Conservation (phyloP, 2,329 filamentous ascomycete genomes). For the Trichoderma asperellum region DNA sequence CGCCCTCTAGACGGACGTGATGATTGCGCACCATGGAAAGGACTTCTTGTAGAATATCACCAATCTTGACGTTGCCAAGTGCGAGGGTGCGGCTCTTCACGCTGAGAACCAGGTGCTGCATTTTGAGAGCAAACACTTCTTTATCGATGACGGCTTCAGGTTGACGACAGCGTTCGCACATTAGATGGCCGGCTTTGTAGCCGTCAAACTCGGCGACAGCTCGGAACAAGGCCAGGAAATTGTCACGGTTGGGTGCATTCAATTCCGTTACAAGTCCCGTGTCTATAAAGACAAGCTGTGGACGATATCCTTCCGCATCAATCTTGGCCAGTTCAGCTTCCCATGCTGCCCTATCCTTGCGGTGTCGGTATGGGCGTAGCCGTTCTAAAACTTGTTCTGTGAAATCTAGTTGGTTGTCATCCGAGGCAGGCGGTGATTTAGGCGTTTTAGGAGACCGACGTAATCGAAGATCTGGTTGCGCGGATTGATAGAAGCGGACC, state of each 20-base stretch:
- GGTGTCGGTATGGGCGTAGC: conserved; percentile 70
- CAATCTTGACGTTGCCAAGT: conserved; percentile 92
- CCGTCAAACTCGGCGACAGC: conserved; percentile 96
- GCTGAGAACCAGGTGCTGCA: conserved; percentile 92
- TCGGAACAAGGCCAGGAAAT: conserved; percentile 95
- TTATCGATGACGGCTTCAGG: conserved; percentile 86
- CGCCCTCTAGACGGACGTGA: conserved; percentile 92
- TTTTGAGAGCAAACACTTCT: conserved; percentile 90
- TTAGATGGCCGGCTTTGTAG: conserved; percentile 90
- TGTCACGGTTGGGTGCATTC: conserved; percentile 80
- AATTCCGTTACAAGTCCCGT: conserved; percentile 94
- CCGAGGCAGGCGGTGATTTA: conserved; percentile 40
- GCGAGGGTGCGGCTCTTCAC: conserved; percentile 92
- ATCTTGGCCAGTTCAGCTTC: conserved; percentile 72
- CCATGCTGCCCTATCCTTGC: conserved; percentile 71
- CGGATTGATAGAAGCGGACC: conserved; percentile 94
- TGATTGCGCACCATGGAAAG: conserved; percentile 88
- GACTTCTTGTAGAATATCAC: conserved; percentile 90
- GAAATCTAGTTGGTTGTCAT: conserved; percentile 67
- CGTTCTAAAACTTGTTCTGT: conserved; percentile 85
- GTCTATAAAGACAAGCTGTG: conserved; percentile 96
- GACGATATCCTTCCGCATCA: conserved; percentile 84
- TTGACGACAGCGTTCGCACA: conserved; percentile 94
- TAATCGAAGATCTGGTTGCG: conserved; percentile 64
- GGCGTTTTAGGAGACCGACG: conserved; percentile 38